Base-by-base conservation (phyloP, 192 early-diverging fungal species). In the Coemansia aciculifera region DNA sequence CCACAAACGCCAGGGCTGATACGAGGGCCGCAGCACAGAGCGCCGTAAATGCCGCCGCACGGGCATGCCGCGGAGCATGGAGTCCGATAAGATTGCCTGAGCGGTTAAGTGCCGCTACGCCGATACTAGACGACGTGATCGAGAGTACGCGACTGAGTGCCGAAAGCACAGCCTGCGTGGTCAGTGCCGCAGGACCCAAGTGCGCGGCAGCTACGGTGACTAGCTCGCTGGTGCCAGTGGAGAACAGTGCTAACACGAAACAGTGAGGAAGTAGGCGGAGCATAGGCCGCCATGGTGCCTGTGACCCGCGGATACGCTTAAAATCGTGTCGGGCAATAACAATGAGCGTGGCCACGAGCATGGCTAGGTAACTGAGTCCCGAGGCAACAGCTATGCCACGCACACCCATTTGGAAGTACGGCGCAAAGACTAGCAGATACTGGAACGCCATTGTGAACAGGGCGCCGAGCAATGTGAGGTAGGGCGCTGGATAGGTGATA, bases 51-150 rank as follows among this genome's bases (percentile, higher is more conserved):
- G 11, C 71, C 68, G 48, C 73, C 39, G 56, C 29, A 42, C 57
- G 77, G 27, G 62, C 65, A 37, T 75, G 74, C 19, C 39, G 59
- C n/a, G 31, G 51, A 1, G 74, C 38, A 15, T 63, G 74, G n/a
- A 48, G 62, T 3, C 92, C 92, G 27, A 93, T 81, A 3, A 91
- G 80, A 66, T 91, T 90, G 12, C 92, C 95, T 21, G 94, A 86
- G 15, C 97, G 85, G 60, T 93, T 94, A 11, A 92, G 87, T 0
- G 90, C 85, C 0, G 91, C 92, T 21, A 97, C 86, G 19, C 90
- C 81, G n/a, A 96, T 75, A 57, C 77, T 70, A 3, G 81, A 83
- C 3, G 93, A 92, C 21, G 92, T 74, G 13, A 90, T 90, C 72
- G 90, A 94, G 9, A 89, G 75, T 62, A 92, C 67, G 42, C 86